A percentile compares a stretch with the other conserved stretches of the same genome.
Evolutionary conservation across 2,329 filamentous ascomycete genomes (phyloP).

Genomic region (Alternaria sp.): DNA sequence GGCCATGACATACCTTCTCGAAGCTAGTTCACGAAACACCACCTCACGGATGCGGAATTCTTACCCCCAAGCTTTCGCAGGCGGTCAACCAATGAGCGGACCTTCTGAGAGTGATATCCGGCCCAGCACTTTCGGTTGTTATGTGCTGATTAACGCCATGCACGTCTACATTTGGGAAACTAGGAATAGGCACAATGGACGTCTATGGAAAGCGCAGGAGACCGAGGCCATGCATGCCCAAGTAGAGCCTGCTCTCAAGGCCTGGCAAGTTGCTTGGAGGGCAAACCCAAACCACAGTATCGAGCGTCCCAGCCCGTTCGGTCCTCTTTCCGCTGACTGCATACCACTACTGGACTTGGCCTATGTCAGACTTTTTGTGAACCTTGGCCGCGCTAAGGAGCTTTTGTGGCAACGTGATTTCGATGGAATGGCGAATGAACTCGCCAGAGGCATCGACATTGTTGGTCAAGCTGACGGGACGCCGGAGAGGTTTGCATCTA

Average conservation of each 20-base stretch:
- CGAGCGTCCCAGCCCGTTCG: conserved; percentile 85
- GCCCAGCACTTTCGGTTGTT: conserved; percentile 90
- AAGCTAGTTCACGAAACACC: conserved; percentile 72
- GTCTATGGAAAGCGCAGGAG: conserved; percentile 89
- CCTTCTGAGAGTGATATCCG: conserved; percentile 70
- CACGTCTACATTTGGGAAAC: conserved; percentile 99
- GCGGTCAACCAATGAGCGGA: conserved; percentile 59
- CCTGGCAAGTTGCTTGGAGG: conserved; percentile 93
- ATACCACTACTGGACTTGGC: conserved; percentile 91
- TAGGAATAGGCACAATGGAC: conserved; percentile 85
- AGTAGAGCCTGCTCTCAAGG: conserved; percentile 90
- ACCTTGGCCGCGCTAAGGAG: conserved; percentile 90
- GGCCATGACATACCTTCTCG: conserved; percentile 81
- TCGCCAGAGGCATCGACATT: conserved; percentile 79
- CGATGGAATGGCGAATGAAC: conserved; percentile 87
- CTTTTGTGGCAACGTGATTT: conserved; percentile 95
- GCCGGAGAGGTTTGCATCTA: conserved; percentile 54
- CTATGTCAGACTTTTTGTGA: conserved; percentile 91
- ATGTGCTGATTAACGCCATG: conserved; percentile 90
- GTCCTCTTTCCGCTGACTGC: conserved; percentile 86
- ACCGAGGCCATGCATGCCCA: conserved; percentile 96
- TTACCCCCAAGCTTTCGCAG: conserved; percentile 59
- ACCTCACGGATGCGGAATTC: conserved; percentile 50
- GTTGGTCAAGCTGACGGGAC: conserved; percentile 75
- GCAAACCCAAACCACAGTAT: conserved; percentile 85